Evolutionary conservation across 2,329 filamentous ascomycete species (phyloP).

Genomic region (Aspergillus chevalieri): DNA sequence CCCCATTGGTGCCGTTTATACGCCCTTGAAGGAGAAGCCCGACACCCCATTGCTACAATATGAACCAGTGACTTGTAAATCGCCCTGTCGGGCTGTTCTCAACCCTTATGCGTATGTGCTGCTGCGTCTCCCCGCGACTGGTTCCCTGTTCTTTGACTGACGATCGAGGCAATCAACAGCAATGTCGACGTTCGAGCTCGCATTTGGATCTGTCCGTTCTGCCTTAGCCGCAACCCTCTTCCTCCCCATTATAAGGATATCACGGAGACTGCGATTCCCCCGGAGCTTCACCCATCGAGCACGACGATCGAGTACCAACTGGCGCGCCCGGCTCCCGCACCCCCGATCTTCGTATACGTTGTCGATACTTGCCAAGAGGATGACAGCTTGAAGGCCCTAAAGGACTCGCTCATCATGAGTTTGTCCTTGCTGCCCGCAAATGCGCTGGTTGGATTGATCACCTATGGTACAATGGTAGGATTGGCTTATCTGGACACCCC

Average conservation of each 20-base stretch:
- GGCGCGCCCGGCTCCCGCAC: slow-evolving; percentile 55
- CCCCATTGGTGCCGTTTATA: slow-evolving; percentile 93
- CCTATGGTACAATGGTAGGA: slow-evolving; percentile 79
- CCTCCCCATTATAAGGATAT: slow-evolving; percentile 66
- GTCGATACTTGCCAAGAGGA: slow-evolving; percentile 65
- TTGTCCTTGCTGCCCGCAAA: slow-evolving; percentile 58
- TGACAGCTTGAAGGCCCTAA: slow-evolving; percentile 60
- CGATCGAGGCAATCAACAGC: slow-evolving; percentile 26
- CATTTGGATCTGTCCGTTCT: slow-evolving; percentile 65
- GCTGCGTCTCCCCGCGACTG: neutral
- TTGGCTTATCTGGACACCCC: slow-evolving; percentile 11
- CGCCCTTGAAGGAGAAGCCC: slow-evolving; percentile 88
- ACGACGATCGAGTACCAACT: slow-evolving; percentile 63
- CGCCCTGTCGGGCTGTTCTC: slow-evolving; percentile 88
- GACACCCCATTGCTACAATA: slow-evolving; percentile 84
- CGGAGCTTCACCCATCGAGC: slow-evolving; percentile 59
- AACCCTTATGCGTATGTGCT: slow-evolving; percentile 84
- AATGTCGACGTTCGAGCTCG: slow-evolving; percentile 61
- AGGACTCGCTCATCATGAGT: slow-evolving; percentile 62
- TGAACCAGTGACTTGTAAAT: slow-evolving; percentile 94
- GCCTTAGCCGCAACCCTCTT: slow-evolving; percentile 59
- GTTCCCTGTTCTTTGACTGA: slow-evolving; percentile 16
- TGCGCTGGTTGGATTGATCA: slow-evolving; percentile 59
- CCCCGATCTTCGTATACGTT: slow-evolving; percentile 64
- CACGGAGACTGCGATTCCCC: slow-evolving; percentile 58